Conservation (phyloP, 2,329 filamentous ascomycete species). For the Stemphylium beticola region DNA sequence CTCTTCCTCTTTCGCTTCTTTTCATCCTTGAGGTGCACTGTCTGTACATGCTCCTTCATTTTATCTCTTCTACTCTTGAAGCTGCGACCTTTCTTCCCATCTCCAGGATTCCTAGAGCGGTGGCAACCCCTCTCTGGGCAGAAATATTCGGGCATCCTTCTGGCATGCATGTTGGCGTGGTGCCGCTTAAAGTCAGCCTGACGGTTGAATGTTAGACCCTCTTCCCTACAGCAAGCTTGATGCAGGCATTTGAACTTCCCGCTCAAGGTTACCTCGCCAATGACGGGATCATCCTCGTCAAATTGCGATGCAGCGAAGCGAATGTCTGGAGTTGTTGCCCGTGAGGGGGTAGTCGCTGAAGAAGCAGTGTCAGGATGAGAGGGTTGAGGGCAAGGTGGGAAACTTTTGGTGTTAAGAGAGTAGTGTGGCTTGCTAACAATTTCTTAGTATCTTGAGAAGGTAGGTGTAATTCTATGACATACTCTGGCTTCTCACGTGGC, state of each 20-base stretch:
- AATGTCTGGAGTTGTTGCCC: background rate
- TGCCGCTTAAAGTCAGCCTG: constrained; percentile 44
- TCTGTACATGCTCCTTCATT: constrained; percentile 35
- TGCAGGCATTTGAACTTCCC: constrained; percentile 36
- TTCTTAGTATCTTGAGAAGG: background rate
- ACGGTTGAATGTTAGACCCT: constrained; percentile 31
- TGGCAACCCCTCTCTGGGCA: constrained; percentile 29
- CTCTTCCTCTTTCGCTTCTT: constrained; percentile 10
- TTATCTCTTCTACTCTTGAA: constrained; percentile 42
- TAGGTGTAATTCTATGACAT: background rate
- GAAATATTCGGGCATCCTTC: constrained; percentile 25
- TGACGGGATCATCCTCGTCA: constrained; percentile 9
- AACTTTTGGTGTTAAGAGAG: background rate
- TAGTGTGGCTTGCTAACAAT: background rate
- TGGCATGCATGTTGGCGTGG: constrained; percentile 26
- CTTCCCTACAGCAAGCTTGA: constrained; percentile 14
- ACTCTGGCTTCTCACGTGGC: background rate
- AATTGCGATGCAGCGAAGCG: background rate
- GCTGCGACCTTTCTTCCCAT: constrained; percentile 30
- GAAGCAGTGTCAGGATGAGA: background rate
- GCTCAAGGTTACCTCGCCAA: constrained; percentile 33
- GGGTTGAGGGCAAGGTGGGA: background rate
- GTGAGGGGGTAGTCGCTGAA: background rate
- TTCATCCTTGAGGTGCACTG: constrained; percentile 24
- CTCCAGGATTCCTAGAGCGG: constrained; percentile 19